Percentiles rank a stretch among this genome's conserved stretches.
phyloP scores from a whole-genome alignment of 164 flowering plant genomes.

The Nelumbo lutea region DNA sequence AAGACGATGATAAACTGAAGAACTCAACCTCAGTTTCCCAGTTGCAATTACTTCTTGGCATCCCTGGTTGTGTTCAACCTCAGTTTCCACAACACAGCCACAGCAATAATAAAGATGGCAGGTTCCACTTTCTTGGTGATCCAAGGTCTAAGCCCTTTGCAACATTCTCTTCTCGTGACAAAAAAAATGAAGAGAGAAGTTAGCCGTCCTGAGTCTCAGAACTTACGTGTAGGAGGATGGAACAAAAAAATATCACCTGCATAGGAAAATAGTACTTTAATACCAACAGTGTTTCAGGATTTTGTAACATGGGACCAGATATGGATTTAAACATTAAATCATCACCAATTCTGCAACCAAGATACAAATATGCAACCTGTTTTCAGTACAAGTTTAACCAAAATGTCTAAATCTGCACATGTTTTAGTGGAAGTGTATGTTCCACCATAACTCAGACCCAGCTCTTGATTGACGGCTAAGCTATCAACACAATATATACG shows the following conservation, averaged over 20 bases:
- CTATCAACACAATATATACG: no score
- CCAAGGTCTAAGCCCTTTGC: neutral
- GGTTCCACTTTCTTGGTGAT: neutral
- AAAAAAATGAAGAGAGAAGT: neutral
- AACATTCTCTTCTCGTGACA: neutral
- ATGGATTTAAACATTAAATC: no score
- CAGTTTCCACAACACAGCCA: slow-evolving; percentile 6
- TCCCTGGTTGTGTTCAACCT: neutral
- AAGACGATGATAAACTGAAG: neutral
- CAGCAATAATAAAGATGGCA: neutral
- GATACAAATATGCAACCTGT: no score
- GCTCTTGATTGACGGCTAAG: no score
- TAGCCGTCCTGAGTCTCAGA: neutral
- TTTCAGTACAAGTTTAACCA: no score
- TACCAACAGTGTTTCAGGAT: neutral
- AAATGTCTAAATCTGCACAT: no score
- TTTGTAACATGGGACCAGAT: neutral
- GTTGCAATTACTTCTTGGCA: slow-evolving; percentile 1
- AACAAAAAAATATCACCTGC: neutral
- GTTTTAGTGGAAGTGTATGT: no score
- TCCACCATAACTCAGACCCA: no score
- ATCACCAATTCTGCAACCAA: no score
- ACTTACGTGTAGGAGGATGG: neutral
- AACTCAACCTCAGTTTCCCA: neutral
- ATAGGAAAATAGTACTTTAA: neutral